Base-by-base conservation (phyloP, 1,284 basidiomycete species). In the Tetrapyrgos nigripes region DNA sequence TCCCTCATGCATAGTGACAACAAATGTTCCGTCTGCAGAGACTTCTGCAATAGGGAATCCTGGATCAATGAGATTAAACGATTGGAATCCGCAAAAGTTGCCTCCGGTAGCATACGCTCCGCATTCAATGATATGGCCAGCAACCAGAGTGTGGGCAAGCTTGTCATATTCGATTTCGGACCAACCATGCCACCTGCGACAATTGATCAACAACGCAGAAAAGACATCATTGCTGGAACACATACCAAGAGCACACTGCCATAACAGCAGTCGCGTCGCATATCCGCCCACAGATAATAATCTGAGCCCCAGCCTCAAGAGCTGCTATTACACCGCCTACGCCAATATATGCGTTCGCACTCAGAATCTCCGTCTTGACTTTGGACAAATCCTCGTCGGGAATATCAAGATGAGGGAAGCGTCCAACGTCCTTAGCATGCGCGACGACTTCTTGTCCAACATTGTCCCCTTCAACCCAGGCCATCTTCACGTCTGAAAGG, bases 111-210 rank as follows among this genome's bases (percentile, higher is more conserved):
- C 13, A 40, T 40, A 40, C 19, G 37, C 37, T 29, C 64, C 62
- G 33, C 66, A 66, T 44, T 66, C 65, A n/a, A 63, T 66, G n/a
- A 66, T 59, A 54, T 68, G 65, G 17, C 66, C 66, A 11, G 66
- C 66, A 2, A 68, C 50, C 8, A 68, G 60, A 40, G 64, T 60
- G 21, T 59, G 59, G 13, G 66, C 65, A 31, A 68, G 61, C 49
- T 60, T 55, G 27, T 64, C 59, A 23, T 64, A 62, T 19, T 64
- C 59, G n/a, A 53, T 65, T 53, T 60, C 59, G 50, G 60, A 57
- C 66, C 66, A 68, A 21, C 57, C 61, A 29, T 68, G 65, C 65
- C 65, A 68, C 59, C 59, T 61, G 19, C 17, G 4, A 8, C 6
- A 40, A n/a, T 40, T 5, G 13, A 8, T n/a, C 4, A 17, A n/a